phyloP scores from a whole-genome alignment of 441 rosid genomes.

The Francoa sonchifolia region DNA sequence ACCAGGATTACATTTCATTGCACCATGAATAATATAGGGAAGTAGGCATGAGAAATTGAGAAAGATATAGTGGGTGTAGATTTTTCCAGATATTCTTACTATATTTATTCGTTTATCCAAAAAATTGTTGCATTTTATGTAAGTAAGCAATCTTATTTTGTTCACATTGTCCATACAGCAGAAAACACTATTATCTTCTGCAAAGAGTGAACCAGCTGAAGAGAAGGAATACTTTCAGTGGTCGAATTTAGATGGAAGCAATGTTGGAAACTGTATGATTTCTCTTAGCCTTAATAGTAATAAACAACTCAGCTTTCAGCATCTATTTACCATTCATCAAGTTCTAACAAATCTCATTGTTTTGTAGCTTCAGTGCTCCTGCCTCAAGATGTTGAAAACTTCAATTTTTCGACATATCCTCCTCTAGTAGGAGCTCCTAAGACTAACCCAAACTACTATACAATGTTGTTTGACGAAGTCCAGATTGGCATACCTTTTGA shows the following conservation, averaged over 20 bases:
- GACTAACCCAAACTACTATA: constrained; percentile 20
- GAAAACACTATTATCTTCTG: constrained; percentile 30
- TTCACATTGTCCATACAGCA: constrained; percentile 21
- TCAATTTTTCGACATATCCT: constrained; percentile 30
- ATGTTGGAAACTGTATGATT: constrained; percentile 30
- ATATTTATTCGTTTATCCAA: no score
- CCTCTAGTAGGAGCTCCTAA: constrained; percentile 25
- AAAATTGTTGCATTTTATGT: no score
- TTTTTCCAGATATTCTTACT: no score
- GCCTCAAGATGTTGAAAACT: constrained; percentile 32
- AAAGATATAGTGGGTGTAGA: no score
- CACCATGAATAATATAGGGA: no score
- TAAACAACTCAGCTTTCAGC: constrained; percentile 10
- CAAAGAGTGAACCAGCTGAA: constrained; percentile 14
- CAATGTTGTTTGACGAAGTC: constrained; percentile 23
- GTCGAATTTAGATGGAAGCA: constrained; percentile 24
- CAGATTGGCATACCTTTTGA: constrained; percentile 21
- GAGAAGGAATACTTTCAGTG: constrained; percentile 26
- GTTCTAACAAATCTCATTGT: constrained; percentile 16
- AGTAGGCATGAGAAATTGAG: no score
- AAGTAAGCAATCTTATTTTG: no score
- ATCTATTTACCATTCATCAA: constrained; percentile 5
- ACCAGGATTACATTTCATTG: no score
- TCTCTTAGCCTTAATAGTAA: constrained; percentile 5
- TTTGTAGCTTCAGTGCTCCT: constrained; percentile 34